Evolutionary conservation across 257 asterid genomes (phyloP).

Genomic region (Vinca minor): DNA sequence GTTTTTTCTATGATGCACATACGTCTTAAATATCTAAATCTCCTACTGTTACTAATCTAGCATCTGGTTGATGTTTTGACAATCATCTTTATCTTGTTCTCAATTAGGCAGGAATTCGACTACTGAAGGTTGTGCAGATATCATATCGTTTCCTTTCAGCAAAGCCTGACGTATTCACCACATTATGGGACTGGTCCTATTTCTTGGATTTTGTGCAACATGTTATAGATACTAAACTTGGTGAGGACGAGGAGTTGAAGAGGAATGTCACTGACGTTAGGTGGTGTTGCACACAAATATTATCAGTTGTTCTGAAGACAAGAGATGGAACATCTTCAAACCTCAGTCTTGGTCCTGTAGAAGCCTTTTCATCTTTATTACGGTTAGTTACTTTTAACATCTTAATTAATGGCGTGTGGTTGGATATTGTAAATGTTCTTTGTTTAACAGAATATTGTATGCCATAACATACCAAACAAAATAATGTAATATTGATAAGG

Average conservation of each 20-base stretch:
- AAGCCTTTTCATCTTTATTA: constrained; percentile 42
- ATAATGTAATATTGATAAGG: background rate
- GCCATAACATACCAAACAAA: background rate
- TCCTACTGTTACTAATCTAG: background rate
- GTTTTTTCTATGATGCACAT: background rate
- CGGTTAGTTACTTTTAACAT: constrained; percentile 43
- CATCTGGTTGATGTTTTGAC: constrained; percentile 14
- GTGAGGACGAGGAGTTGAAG: constrained; percentile 26
- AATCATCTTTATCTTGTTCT: constrained; percentile 7
- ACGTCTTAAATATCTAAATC: background rate
- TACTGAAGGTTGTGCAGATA: constrained; percentile 50
- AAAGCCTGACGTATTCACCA: constrained; percentile 54
- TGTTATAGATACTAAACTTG: constrained; percentile 18
- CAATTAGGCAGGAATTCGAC: constrained; percentile 40
- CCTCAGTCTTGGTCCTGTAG: constrained; percentile 35
- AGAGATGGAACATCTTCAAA: constrained; percentile 44
- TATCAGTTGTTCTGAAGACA: constrained; percentile 40
- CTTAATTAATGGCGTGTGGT: background rate
- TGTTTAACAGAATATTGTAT: background rate
- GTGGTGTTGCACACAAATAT: constrained; percentile 62
- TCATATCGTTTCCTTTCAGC: constrained; percentile 62
- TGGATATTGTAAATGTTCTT: background rate
- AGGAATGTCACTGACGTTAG: constrained; percentile 40
- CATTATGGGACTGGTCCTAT: constrained; percentile 86
- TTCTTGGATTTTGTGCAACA: constrained; percentile 44